A percentile compares a stretch with the other conserved stretches of the same genome.
phyloP scores from a whole-genome alignment of 2,329 filamentous ascomycete species.

The Penicillium italicum region DNA sequence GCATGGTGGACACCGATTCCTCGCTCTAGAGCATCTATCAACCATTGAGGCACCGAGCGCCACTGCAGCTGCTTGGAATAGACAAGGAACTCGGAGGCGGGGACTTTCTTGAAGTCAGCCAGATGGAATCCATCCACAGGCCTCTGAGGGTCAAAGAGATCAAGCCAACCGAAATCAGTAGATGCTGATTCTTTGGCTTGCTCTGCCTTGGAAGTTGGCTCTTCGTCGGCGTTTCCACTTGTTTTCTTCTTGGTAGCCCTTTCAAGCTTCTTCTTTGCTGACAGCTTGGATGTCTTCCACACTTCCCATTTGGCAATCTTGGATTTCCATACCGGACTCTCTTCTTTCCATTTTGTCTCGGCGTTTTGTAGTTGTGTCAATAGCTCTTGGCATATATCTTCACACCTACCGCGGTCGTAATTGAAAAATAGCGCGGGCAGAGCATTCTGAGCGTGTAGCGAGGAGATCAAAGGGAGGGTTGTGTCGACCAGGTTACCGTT shows the following conservation, averaged over 20 bases:
- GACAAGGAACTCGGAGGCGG: conserved; percentile 56
- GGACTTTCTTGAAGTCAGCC: conserved; percentile 59
- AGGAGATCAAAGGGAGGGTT: conserved; percentile 47
- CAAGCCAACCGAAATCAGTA: conserved; percentile 55
- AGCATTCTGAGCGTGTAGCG: conserved; percentile 59
- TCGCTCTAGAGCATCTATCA: conserved; percentile 61
- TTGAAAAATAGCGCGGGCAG: conserved; percentile 75
- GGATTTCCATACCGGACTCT: conserved; percentile 57
- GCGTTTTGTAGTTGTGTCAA: conserved; percentile 52
- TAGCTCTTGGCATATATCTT: conserved; percentile 54
- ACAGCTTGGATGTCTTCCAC: conserved; percentile 11
- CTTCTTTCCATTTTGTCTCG: conserved; percentile 45
- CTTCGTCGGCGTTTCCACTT: conserved; percentile 41
- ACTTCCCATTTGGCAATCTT: conserved; percentile 58
- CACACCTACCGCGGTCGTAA: conserved; percentile 66
- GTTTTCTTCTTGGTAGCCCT: conserved; percentile 37
- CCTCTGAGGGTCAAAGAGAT: conserved; percentile 64
- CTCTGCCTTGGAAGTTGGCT: conserved; percentile 51
- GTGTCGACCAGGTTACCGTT: conserved; percentile 39
- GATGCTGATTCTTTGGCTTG: conserved; percentile 55
- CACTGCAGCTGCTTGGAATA: conserved; percentile 52
- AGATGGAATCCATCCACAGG: conserved; percentile 52
- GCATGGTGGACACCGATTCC: conserved; percentile 76
- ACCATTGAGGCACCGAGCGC: conserved; percentile 43
- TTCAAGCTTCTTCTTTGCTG: conserved; percentile 47